Conservation (phyloP, 2,329 filamentous ascomycete genomes). For the Immersiporthe knoxdaviesiana region DNA sequence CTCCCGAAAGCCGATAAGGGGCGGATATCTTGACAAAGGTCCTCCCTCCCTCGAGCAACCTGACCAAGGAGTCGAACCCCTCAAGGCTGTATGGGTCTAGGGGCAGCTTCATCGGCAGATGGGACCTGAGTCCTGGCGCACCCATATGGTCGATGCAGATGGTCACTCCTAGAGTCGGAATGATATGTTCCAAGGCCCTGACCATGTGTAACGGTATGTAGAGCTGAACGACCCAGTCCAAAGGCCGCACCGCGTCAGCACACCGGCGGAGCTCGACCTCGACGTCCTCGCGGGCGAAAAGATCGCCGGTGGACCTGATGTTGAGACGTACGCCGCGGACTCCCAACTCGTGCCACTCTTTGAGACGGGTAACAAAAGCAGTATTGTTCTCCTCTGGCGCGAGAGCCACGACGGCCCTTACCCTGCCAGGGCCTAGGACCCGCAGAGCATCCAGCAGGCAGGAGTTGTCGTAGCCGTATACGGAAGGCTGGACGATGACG, state of each 20-base stretch:
- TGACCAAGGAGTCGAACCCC: conserved; percentile 24
- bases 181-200: conserved; percentile 31
- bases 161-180: conserved; percentile 34
- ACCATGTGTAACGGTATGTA: conserved; percentile 36
- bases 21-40: conserved; percentile 37
- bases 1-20: conserved; percentile 34
- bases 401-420: conserved; percentile 38
- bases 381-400: conserved; percentile 35
- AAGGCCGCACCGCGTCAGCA: conserved; percentile 34
- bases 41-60: conserved; percentile 25
- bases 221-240: conserved; percentile 39
- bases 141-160: conserved; percentile 37
- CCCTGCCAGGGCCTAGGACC: conserved; percentile 30
- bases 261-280: conserved; percentile 31
- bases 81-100: conserved; percentile 26
- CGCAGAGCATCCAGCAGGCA: conserved; percentile 38
- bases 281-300: conserved; percentile 32
- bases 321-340: conserved; percentile 39
- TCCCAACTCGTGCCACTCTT: conserved; percentile 35
- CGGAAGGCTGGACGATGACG: conserved; percentile 37
- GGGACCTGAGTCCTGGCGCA: conserved; percentile 29
- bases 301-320: conserved; percentile 34
- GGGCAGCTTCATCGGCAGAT: conserved; percentile 9
- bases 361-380: conserved; percentile 32
- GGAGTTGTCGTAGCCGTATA: conserved; percentile 39